These are phyloP conservation scores for Elymus sibiricus DNA, from an alignment of 176 grass and related monocot genomes.

Conservation along the genomic window DNA sequence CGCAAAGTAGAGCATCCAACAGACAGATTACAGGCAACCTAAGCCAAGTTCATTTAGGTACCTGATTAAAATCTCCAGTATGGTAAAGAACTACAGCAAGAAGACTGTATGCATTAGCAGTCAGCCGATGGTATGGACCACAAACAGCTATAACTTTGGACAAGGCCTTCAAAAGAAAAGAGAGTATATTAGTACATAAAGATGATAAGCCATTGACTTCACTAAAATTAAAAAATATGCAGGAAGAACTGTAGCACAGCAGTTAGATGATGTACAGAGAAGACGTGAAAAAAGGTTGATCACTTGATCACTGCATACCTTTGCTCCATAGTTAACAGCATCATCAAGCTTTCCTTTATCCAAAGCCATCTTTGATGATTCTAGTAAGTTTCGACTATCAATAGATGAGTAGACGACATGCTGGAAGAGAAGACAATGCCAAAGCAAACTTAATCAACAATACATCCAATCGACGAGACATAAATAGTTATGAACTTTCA, in stretches of 20 bases:
- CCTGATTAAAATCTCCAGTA: conserved; percentile 99
- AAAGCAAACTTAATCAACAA: conserved; percentile 3
- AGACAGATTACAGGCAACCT: background rate
- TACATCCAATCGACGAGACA: background rate
- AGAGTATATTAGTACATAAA: conserved; percentile 26
- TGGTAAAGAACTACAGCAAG: conserved; percentile 98
- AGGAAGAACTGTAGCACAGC: background rate
- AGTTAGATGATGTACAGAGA: conserved; percentile 1
- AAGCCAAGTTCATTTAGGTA: conserved; percentile 23
- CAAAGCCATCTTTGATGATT: conserved; percentile 94
- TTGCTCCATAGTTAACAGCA: conserved; percentile 84
- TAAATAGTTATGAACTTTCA: conserved; percentile 10
- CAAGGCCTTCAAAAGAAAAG: conserved; percentile 59
- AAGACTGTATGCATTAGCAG: conserved; percentile 96
- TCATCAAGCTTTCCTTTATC: conserved; percentile 99
- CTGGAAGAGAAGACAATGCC: conserved; percentile 39
- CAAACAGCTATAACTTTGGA: conserved; percentile 93
- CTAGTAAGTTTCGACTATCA: conserved; percentile 91
- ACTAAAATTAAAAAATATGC: background rate
- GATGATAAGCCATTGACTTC: background rate
- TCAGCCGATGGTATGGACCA: conserved; percentile 91
- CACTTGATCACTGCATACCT: conserved; percentile 42
- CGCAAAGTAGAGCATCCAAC: conserved; percentile 14
- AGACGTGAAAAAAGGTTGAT: background rate
- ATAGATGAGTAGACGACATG: conserved; percentile 82